These are phyloP conservation scores for Mallotus nudiflorus DNA, from an alignment of 345 rosid species.

Conservation along the genomic window DNA sequence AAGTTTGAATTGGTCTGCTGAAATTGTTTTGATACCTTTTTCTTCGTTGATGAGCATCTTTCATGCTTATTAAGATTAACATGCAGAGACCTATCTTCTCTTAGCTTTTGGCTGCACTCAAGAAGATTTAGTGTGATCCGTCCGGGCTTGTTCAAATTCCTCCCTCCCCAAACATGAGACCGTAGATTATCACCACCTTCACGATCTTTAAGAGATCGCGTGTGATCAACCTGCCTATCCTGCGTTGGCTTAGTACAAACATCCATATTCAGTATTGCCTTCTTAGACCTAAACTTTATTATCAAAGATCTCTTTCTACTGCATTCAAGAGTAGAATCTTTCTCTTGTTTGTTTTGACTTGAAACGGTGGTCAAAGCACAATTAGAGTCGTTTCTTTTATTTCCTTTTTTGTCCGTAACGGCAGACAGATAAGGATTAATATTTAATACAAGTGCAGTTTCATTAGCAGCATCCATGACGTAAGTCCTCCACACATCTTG, in stretches of 20 bases:
- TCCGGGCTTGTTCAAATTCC: conserved; percentile 15
- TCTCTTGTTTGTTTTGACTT: conserved; percentile 13
- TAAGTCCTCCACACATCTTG: conserved; percentile 37
- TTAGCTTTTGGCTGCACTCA: conserved; percentile 12
- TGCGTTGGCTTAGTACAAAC: not conserved
- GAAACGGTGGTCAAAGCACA: conserved; percentile 10
- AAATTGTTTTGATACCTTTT: conserved; percentile 13
- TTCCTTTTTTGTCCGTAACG: not conserved
- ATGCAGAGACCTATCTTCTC: conserved; percentile 3
- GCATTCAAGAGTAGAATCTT: not conserved
- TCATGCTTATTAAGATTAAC: conserved; percentile 12
- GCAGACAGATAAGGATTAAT: not conserved
- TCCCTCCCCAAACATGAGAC: conserved; percentile 6
- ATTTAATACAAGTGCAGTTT: conserved; percentile 22
- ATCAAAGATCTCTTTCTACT: conserved; percentile 1
- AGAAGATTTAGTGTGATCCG: conserved; percentile 8
- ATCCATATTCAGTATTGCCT: not conserved
- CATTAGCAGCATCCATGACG: conserved; percentile 30
- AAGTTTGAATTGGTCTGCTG: conserved; percentile 4
- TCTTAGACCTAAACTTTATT: conserved; percentile 9
- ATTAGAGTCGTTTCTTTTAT: not conserved
- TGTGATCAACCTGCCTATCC: conserved; percentile 14
- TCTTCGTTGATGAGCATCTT: conserved; percentile 15
- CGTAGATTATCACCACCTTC: conserved; percentile 11
- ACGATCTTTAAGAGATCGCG: conserved; percentile 12